Evolutionary conservation across 2,329 filamentous ascomycete genomes (phyloP).

Genomic region (Botrytis galanthina): DNA sequence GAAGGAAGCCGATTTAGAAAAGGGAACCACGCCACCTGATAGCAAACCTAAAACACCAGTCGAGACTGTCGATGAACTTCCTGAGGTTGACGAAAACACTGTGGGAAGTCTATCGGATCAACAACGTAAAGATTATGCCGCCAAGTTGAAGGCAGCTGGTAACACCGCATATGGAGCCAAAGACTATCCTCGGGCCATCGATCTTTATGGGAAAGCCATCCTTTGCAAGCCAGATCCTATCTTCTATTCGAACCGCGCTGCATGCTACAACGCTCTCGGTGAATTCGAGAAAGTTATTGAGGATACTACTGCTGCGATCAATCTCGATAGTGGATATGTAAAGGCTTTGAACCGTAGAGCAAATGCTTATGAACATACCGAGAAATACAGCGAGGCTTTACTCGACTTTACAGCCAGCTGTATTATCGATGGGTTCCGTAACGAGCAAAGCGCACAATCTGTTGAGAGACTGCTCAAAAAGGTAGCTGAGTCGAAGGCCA

Average conservation of each 20-base stretch:
- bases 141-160: slow-evolving; percentile 88
- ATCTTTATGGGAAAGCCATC: slow-evolving; percentile 92
- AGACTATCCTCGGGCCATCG: slow-evolving; percentile 90
- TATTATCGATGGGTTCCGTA: slow-evolving; percentile 97
- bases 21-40: slow-evolving; percentile 48
- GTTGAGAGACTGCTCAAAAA: slow-evolving; percentile 95
- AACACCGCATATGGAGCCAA: slow-evolving; percentile 96
- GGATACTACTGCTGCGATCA: slow-evolving; percentile 92
- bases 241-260: slow-evolving; percentile 98
- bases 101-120: slow-evolving; percentile 53
- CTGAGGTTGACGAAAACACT: slow-evolving; percentile 60
- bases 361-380: slow-evolving; percentile 92
- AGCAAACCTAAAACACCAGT: slow-evolving; percentile 50
- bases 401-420: slow-evolving; percentile 98
- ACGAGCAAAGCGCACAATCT: slow-evolving; percentile 80
- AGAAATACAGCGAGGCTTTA: slow-evolving; percentile 87
- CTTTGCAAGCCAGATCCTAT: slow-evolving; percentile 96
- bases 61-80: slow-evolving; percentile 65
- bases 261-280: slow-evolving; percentile 90
- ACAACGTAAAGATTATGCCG: slow-evolving; percentile 81
- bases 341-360: slow-evolving; percentile 96
- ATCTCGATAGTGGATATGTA: slow-evolving; percentile 91
- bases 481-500: slow-evolving; percentile 91
- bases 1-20: slow-evolving; percentile 68
- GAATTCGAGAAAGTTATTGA: slow-evolving; percentile 97